These are phyloP conservation scores for Rhytidiadelphus loreus DNA, from an alignment of 225 moss, liverwort and hornwort genomes.

Conservation along the genomic window DNA sequence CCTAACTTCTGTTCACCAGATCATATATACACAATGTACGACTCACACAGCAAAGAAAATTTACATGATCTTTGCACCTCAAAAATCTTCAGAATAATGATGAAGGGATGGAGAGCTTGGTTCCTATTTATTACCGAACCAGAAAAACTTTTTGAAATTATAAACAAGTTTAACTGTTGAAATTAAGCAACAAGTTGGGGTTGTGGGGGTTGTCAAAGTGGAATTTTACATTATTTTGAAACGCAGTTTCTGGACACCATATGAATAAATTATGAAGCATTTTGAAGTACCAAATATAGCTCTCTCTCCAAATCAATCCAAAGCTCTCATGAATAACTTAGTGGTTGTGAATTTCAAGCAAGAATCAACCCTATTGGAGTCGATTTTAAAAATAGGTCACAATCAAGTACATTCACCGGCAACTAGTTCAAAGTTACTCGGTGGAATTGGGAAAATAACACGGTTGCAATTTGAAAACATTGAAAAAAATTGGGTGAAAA, in stretches of 20 bases:
- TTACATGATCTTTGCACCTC: neutral
- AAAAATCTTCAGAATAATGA: neutral
- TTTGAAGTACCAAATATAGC: neutral
- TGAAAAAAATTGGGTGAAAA: accelerated
- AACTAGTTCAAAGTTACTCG: accelerated
- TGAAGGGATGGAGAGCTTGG: neutral
- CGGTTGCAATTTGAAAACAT: neutral
- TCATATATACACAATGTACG: neutral
- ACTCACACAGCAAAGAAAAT: accelerated
- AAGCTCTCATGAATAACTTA: too few species aligned
- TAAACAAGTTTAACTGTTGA: too few species aligned
- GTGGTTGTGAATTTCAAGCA: too few species aligned
- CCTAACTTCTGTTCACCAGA: neutral
- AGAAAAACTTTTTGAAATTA: neutral
- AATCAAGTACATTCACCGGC: neutral
- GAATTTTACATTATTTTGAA: neutral
- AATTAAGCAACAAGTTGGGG: neutral
- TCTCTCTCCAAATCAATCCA: neutral
- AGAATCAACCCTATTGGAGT: neutral
- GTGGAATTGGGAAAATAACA: neutral
- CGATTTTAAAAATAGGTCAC: neutral
- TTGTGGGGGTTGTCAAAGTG: neutral
- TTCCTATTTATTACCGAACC: too few species aligned
- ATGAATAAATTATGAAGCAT: neutral
- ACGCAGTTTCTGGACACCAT: neutral